Percentiles rank a stretch among this genome's conserved stretches.
These are phyloP conservation scores for Trichoderma koningiopsis DNA, from an alignment of 2,329 filamentous ascomycete species.

Conservation along the genomic window DNA sequence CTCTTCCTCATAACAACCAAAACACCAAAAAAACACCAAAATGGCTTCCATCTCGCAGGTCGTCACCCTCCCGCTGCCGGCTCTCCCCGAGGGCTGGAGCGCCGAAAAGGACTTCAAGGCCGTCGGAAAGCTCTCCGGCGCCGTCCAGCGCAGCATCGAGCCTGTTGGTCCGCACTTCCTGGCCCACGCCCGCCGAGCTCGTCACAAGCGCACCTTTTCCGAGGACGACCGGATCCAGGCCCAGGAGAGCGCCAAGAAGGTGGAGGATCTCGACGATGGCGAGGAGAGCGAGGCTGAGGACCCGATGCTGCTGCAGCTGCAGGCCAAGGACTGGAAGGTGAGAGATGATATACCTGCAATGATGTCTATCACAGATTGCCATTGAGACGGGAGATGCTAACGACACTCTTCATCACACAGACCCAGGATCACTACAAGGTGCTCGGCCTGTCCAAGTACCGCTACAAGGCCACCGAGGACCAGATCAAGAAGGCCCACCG, in stretches of 20 bases:
- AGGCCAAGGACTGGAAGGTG: slow-evolving; percentile 99
- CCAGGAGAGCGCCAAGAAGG: slow-evolving; percentile 90
- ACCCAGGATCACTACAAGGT: slow-evolving; percentile 97
- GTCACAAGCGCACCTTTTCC: slow-evolving; percentile 96
- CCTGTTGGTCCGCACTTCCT: slow-evolving; percentile 97
- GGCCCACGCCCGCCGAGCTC: slow-evolving; percentile 91
- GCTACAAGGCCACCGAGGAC: slow-evolving; percentile 89
- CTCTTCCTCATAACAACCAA: not conserved
- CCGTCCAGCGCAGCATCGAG: slow-evolving; percentile 86
- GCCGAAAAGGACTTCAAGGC: slow-evolving; percentile 92
- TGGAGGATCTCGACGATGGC: slow-evolving; percentile 85
- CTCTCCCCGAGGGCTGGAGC: slow-evolving; percentile 78
- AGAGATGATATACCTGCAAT: not conserved
- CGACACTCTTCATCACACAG: slow-evolving; percentile 45
- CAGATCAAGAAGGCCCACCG: slow-evolving; percentile 99
- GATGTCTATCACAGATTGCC: not conserved
- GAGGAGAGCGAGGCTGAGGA: slow-evolving; percentile 95
- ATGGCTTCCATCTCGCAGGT: slow-evolving; percentile 69
- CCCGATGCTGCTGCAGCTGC: slow-evolving; percentile 83
- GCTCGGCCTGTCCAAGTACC: slow-evolving; percentile 88
- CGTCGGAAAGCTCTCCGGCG: slow-evolving; percentile 72
- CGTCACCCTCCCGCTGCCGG: slow-evolving; percentile 68
- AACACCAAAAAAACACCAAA: slow-evolving; percentile 5
- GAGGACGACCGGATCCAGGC: slow-evolving; percentile 98
- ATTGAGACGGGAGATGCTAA: not conserved